Conservation (phyloP, 2,329 filamentous ascomycete genomes). For the Ophiostoma triangulosporum region DNA sequence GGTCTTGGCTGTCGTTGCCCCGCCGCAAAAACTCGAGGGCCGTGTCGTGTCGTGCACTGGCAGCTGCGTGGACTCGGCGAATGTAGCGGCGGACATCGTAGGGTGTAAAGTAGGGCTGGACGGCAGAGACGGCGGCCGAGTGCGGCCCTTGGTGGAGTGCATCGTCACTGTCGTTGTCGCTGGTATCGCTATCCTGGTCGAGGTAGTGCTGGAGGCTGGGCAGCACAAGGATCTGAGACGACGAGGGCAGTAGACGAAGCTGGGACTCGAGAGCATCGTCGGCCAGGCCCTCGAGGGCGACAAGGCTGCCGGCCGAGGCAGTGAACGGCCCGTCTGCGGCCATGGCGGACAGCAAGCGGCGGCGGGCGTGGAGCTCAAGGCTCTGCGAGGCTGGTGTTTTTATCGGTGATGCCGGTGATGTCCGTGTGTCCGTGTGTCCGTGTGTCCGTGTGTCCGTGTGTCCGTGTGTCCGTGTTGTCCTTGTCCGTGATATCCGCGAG, state of each 20-base stretch:
- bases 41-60: constrained; percentile 30
- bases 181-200: constrained; percentile 3
- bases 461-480: too few relatives aligned
- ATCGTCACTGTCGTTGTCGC: constrained; percentile 20
- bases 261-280: constrained; percentile 42
- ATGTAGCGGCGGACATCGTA: constrained; percentile 30
- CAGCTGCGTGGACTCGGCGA: constrained; percentile 36
- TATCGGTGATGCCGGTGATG: too few relatives aligned
- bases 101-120: not conserved
- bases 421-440: too few relatives aligned
- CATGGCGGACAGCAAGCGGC: too few relatives aligned
- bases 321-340: not conserved
- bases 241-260: constrained; percentile 44
- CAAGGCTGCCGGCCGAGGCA: constrained; percentile 33
- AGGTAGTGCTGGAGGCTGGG: constrained; percentile 38
- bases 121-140: not conserved
- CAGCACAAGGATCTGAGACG: constrained; percentile 43
- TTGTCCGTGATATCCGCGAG: too few relatives aligned
- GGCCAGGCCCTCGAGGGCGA: constrained; percentile 45
- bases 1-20: constrained; percentile 17
- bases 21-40: constrained; percentile 37
- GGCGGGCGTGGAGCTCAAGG: not conserved
- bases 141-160: not conserved
- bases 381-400: not conserved
- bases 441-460: too few relatives aligned